phyloP scores from a whole-genome alignment of 768 basidiomycete species.

The Holtermanniella nyarrowii region DNA sequence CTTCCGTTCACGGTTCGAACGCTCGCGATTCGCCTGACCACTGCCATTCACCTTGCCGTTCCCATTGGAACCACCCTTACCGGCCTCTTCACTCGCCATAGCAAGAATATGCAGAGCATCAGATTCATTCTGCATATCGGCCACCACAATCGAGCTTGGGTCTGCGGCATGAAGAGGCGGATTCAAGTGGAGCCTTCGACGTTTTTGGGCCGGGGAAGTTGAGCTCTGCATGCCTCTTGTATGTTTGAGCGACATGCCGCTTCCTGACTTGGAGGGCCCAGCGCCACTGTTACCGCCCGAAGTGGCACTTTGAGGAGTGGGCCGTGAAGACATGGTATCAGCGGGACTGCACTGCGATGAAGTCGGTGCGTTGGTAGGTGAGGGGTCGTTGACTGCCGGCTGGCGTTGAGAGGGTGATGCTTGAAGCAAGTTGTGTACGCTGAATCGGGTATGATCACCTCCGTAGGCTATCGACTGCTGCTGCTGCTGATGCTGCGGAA shows the following conservation, averaged over 20 bases:
- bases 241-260: too few species aligned
- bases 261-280: background rate
- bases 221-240: background rate
- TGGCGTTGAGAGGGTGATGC: too few species aligned
- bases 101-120: conserved; percentile 38
- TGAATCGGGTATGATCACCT: background rate
- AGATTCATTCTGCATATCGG: conserved; percentile 39
- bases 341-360: background rate
- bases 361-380: too few species aligned
- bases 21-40: background rate
- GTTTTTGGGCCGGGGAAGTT: conserved; percentile 17
- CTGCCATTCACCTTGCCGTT: background rate
- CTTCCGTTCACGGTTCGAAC: too few species aligned
- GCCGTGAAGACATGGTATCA: background rate
- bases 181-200: conserved; percentile 26
- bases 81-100: conserved; percentile 21
- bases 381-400: too few species aligned
- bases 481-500: background rate
- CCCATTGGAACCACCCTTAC: background rate
- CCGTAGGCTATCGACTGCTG: conserved; percentile 1
- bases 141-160: conserved; percentile 35
- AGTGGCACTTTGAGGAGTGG: background rate
- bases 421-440: too few species aligned
- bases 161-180: conserved; percentile 28
- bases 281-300: background rate